phyloP scores from a whole-genome alignment of 768 basidiomycete species.

The Podaxis carcinomalis region DNA sequence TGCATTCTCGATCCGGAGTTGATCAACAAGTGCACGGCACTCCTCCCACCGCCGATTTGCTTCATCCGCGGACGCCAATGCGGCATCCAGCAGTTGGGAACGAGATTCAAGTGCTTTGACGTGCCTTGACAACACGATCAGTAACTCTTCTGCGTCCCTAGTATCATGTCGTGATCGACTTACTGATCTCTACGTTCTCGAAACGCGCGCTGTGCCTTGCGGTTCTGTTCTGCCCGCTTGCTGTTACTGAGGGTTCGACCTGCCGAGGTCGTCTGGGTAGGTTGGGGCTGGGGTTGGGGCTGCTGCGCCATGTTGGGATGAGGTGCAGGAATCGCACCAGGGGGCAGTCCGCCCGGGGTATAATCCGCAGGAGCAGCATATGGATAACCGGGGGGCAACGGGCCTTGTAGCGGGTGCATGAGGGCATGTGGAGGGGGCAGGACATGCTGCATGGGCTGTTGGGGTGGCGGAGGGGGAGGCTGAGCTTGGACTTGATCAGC shows the following conservation, averaged over 20 bases:
- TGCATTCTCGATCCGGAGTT: constrained; percentile 80
- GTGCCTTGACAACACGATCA: constrained; percentile 43
- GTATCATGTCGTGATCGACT: constrained; percentile 25
- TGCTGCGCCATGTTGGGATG: constrained; percentile 23
- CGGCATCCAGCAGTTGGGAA: constrained; percentile 81
- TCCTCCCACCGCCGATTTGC: constrained; percentile 90
- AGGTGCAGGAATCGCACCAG: constrained; percentile 19
- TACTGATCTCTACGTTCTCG: constrained; percentile 87
- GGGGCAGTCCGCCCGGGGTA: constrained; percentile 49
- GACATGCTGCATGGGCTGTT: constrained; percentile 42
- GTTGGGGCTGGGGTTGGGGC: constrained; percentile 25
- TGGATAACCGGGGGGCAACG: constrained; percentile 45
- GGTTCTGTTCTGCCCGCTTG: constrained; percentile 91
- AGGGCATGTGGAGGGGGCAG: constrained; percentile 52
- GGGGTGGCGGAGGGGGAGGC: constrained; percentile 24
- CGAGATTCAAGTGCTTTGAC: constrained; percentile 86
- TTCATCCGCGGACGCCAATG: constrained; percentile 82
- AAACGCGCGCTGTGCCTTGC: constrained; percentile 91
- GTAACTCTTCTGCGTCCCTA: neutral
- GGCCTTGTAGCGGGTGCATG: constrained; percentile 42
- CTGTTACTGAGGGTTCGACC: constrained; percentile 68
- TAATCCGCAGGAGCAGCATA: constrained; percentile 46
- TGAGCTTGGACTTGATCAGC: constrained; percentile 25
- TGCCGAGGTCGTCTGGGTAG: constrained; percentile 18
- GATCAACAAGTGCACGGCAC: constrained; percentile 85